Evolutionary conservation across 2,329 filamentous ascomycete species (phyloP).

Genomic region (Cladosporium sp.): DNA sequence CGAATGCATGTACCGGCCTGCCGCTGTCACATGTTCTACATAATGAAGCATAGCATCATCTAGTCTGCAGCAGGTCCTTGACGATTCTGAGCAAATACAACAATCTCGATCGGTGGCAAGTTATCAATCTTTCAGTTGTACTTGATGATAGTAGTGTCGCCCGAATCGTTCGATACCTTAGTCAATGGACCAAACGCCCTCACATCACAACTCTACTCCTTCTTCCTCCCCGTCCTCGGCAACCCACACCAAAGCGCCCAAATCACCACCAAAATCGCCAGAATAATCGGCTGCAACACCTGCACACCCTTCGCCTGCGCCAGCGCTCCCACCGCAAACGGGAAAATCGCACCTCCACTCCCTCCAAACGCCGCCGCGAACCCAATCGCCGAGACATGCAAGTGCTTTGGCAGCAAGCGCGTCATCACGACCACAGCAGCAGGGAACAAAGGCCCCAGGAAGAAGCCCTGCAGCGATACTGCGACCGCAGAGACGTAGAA

Average conservation of each 20-base stretch:
- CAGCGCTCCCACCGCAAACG: conserved; percentile 67
- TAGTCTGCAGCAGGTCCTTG: too few species aligned
- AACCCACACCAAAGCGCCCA: conserved; percentile 53
- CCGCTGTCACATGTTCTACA: too few species aligned
- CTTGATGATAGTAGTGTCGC: background rate
- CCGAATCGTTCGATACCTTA: too few species aligned
- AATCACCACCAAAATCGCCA: conserved; percentile 55
- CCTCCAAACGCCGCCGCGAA: conserved; percentile 79
- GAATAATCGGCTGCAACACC: conserved; percentile 61
- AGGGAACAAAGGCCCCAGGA: conserved; percentile 77
- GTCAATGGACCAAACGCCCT: background rate
- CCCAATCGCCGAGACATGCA: conserved; percentile 78
- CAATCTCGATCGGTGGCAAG: background rate
- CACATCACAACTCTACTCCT: conserved; percentile 28
- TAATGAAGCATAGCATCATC: too few species aligned
- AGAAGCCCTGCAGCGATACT: conserved; percentile 73
- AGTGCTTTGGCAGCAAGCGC: conserved; percentile 69
- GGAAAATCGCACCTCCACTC: conserved; percentile 67
- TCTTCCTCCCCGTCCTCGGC: conserved; percentile 49
- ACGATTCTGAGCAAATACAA: too few species aligned
- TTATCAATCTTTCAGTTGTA: background rate
- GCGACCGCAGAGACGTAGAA: conserved; percentile 73
- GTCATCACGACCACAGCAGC: conserved; percentile 71
- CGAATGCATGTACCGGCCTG: too few species aligned
- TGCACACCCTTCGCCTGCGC: conserved; percentile 61